Base-by-base conservation (phyloP, 2,329 filamentous ascomycete species). In the Microcyclospora tardicrescens region DNA sequence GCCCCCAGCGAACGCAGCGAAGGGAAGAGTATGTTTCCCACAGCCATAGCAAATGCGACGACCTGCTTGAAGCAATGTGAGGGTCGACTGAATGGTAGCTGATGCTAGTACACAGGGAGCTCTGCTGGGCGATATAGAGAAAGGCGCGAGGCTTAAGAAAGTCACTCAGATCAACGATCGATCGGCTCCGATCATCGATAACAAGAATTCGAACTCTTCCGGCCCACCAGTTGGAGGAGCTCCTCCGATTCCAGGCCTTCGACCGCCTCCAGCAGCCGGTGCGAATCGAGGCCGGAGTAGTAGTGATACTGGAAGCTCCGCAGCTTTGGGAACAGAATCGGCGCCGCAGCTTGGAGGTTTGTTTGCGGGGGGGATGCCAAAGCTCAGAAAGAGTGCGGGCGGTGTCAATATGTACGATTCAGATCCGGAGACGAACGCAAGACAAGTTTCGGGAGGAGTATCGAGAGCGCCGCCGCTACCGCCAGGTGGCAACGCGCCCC, bases 321-420 rank as follows among this genome's bases (percentile, higher is more conserved):
- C 54, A 38, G 68, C 69, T 35, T 64, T 65, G 45, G 63, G 62
- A 2, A 61, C 71, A 49, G 73, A 79, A 15, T 61, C 75, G 14
- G 75, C 84, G 35, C 85, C 86, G 10, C 89, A 95, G 58, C 62
- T 96, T 10, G 89, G 69, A 24, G 91, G 91, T 1, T 61, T 98
- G 16, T 94, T 98, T 56, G 85, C 84, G 1, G 87, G 85, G 28
- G 91, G 89, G 29, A 96, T 96, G 75, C 91, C 91, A 2, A 96
- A 95, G 65, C 60, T 98, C 54, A 83, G 84, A 60, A 95, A 93
- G 66, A 52, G 44, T 9, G 73, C 79, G 2, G 82, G 85, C 40
- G 87, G 84, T 35, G 60, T 70, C 27, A 64, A 67, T 37, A 68
- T 67, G 32, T 77, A 72, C 48, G 69, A 68, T 38, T 87, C 84